Evolutionary conservation across 1,139 yeast genomes (phyloP).

Genomic region (Nakaseomyces sp.): DNA sequence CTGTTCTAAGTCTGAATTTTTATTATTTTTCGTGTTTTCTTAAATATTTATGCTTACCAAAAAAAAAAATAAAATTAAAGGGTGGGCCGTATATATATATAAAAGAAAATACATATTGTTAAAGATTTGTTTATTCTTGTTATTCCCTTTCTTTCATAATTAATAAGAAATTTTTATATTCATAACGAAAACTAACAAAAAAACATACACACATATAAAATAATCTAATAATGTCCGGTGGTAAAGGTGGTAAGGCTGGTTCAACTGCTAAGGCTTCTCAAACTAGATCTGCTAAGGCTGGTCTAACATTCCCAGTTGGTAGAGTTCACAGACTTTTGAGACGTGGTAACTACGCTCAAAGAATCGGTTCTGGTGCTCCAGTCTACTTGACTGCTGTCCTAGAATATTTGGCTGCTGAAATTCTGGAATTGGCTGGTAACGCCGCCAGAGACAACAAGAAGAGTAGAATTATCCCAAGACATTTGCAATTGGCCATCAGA

Average conservation of each 20-base stretch:
- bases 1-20: too few relatives aligned
- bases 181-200: constrained; percentile 16
- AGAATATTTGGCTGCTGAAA: constrained; percentile 95
- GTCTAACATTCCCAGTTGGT: constrained; percentile 98
- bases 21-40: too few relatives aligned
- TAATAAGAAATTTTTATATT: too few relatives aligned
- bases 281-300: constrained; percentile 97
- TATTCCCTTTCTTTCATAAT: too few relatives aligned
- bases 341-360: constrained; percentile 98
- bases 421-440: constrained; percentile 95
- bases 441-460: constrained; percentile 98
- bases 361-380: constrained; percentile 98
- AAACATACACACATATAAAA: constrained; percentile 19
- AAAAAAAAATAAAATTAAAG: too few relatives aligned
- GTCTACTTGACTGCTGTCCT: constrained; percentile 93
- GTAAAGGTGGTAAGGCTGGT: constrained; percentile 97
- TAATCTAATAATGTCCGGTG: constrained; percentile 70
- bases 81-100: too few relatives aligned
- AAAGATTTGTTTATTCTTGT: too few relatives aligned
- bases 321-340: constrained; percentile 96
- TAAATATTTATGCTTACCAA: too few relatives aligned
- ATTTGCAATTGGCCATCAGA: constrained; percentile 95
- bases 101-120: too few relatives aligned
- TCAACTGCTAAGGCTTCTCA: constrained; percentile 88
- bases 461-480: constrained; percentile 98